Evolutionary conservation across 805 yeast species (phyloP).

Genomic region (Cyberlindnera petersonii): DNA sequence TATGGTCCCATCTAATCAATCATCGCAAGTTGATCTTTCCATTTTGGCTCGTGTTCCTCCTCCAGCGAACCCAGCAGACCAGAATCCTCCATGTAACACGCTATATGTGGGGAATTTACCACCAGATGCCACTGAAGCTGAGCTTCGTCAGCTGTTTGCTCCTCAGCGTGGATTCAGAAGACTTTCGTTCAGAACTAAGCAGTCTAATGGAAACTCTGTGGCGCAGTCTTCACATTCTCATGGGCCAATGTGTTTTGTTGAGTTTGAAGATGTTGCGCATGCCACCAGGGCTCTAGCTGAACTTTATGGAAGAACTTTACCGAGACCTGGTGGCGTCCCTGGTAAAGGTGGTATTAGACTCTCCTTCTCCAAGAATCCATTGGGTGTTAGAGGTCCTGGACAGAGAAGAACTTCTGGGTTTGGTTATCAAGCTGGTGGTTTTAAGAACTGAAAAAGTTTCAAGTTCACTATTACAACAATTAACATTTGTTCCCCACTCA

Average conservation of each 20-base stretch:
- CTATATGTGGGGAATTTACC: constrained; percentile 95
- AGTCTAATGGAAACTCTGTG: constrained; percentile 33
- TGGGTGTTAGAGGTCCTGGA: constrained; percentile 85
- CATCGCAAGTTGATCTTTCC: constrained; percentile 57
- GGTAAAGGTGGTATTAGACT: constrained; percentile 93
- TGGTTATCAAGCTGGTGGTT: constrained; percentile 19
- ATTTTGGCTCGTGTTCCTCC: constrained; percentile 78
- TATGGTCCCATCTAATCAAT: constrained; percentile 10
- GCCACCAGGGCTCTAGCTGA: constrained; percentile 95
- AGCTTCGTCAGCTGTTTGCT: constrained; percentile 79
- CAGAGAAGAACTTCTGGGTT: constrained; percentile 38
- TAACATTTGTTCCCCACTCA: neutral
- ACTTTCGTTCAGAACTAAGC: constrained; percentile 83
- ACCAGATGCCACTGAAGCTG: constrained; percentile 94
- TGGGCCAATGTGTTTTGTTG: constrained; percentile 99
- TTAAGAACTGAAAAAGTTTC: constrained; percentile 14
- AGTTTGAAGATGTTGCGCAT: constrained; percentile 90
- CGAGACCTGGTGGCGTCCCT: constrained; percentile 64
- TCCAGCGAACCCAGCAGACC: constrained; percentile 97
- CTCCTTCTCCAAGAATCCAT: constrained; percentile 92
- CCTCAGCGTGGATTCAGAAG: constrained; percentile 92
- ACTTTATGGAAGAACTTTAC: constrained; percentile 86
- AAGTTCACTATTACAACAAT: neutral
- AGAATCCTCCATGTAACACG: constrained; percentile 98
- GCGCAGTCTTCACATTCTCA: constrained; percentile 40